These are phyloP conservation scores for Phytopythium sindhum DNA, from an alignment of 352 stramenopile species.

Conservation along the genomic window DNA sequence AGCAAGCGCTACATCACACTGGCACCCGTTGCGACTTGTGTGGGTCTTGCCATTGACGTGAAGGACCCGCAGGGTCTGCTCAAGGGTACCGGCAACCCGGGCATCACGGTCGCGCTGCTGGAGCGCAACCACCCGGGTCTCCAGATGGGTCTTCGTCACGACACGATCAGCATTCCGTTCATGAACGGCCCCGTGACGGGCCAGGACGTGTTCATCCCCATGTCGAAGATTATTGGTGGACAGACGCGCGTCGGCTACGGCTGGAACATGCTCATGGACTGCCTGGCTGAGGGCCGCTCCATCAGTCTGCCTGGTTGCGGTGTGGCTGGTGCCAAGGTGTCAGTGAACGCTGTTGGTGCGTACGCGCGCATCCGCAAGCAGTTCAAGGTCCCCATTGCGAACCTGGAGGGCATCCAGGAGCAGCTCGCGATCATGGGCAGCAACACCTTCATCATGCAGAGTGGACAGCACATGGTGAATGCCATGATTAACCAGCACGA, in stretches of 20 bases:
- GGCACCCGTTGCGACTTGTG: slow-evolving; percentile 95
- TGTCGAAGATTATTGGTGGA: slow-evolving; percentile 96
- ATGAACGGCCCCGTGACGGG: slow-evolving; percentile 98
- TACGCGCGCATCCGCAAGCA: slow-evolving; percentile 97
- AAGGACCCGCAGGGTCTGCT: slow-evolving; percentile 94
- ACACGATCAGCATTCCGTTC: slow-evolving; percentile 95
- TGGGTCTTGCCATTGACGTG: slow-evolving; percentile 96
- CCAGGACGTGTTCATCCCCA: slow-evolving; percentile 97
- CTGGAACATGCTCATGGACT: slow-evolving; percentile 99
- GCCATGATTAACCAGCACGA: slow-evolving; percentile 99
- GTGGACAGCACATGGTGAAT: slow-evolving; percentile 97
- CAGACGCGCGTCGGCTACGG: slow-evolving; percentile 95
- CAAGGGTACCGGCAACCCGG: slow-evolving; percentile 90
- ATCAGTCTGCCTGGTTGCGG: slow-evolving; percentile 95
- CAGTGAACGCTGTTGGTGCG: slow-evolving; percentile 92
- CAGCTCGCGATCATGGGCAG: slow-evolving; percentile 92
- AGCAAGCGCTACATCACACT: slow-evolving; percentile 99
- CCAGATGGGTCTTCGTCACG: slow-evolving; percentile 94
- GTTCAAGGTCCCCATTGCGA: slow-evolving; percentile 98
- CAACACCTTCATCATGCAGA: slow-evolving; percentile 94
- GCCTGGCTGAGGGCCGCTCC: slow-evolving; percentile 95
- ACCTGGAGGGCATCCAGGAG: slow-evolving; percentile 98
- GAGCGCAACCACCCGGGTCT: slow-evolving; percentile 94
- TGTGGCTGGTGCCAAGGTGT: slow-evolving; percentile 89
- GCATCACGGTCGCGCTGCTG: slow-evolving; percentile 96